Evolutionary conservation across 1,284 basidiomycete genomes (phyloP).

Genomic region (Quambalaria eucalypti): DNA sequence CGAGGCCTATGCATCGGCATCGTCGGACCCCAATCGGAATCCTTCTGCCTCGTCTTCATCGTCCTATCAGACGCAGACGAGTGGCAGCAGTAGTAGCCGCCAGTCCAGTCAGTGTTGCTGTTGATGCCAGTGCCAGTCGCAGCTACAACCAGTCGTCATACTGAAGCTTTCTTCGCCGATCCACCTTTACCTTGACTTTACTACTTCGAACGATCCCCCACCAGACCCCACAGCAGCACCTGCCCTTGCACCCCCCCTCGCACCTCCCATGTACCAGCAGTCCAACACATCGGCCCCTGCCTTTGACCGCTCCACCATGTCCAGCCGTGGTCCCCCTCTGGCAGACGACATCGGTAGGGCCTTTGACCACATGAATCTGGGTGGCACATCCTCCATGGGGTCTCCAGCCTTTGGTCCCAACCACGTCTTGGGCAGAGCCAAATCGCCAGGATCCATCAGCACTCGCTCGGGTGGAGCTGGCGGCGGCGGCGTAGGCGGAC

Average conservation of each 20-base stretch:
- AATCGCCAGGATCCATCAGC: neutral
- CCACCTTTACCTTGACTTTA: no score
- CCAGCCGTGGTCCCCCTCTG: constrained; percentile 19
- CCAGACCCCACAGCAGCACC: no score
- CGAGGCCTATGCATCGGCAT: no score
- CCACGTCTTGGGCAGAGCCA: neutral
- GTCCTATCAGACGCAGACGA: no score
- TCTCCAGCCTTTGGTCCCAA: neutral
- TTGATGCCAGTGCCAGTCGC: no score
- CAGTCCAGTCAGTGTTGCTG: no score
- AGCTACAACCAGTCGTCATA: no score
- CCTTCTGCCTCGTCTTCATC: no score
- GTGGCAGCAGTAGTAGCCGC: no score
- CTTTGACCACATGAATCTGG: constrained; percentile 28
- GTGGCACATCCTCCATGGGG: neutral
- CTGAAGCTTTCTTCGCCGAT: no score
- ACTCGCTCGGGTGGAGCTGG: constrained; percentile 2
- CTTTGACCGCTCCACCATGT: constrained; percentile 8
- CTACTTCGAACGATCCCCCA: no score
- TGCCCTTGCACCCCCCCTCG: neutral
- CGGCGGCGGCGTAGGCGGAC: constrained; percentile 11
- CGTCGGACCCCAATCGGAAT: no score
- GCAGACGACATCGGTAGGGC: constrained; percentile 29
- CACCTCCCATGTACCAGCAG: constrained; percentile 24
- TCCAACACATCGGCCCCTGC: constrained; percentile 37